Conservation (phyloP, 1,284 basidiomycete species). For the Sporisorium scitamineum region DNA sequence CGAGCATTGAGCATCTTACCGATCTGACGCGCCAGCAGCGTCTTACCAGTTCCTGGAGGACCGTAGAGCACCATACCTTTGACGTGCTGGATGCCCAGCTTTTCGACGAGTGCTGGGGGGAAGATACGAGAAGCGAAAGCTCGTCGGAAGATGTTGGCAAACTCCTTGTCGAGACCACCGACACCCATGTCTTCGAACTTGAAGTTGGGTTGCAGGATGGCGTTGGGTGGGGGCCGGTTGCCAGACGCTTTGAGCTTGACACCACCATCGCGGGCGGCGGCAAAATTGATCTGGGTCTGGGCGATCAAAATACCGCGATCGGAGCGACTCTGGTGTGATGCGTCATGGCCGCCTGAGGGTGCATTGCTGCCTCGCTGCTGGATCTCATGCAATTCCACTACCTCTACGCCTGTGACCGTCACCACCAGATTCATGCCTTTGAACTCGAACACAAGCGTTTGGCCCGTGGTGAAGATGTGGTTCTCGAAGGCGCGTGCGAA, state of each 20-base stretch:
- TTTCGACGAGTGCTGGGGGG: constrained; percentile 94
- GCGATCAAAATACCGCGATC: constrained; percentile 83
- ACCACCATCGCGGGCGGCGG: constrained; percentile 82
- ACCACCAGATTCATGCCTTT: constrained; percentile 87
- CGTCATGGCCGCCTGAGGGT: constrained; percentile 59
- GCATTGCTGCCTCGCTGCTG: constrained; percentile 33
- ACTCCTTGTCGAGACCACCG: constrained; percentile 95
- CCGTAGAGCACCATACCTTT: constrained; percentile 96
- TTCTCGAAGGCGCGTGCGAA: constrained; percentile 81
- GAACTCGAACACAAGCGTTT: constrained; percentile 88
- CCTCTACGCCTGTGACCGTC: constrained; percentile 77
- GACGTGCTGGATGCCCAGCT: constrained; percentile 97
- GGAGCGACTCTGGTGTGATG: constrained; percentile 51
- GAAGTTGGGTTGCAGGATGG: constrained; percentile 97
- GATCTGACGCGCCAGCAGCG: constrained; percentile 96
- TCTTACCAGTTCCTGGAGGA: constrained; percentile 98
- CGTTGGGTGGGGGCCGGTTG: constrained; percentile 93
- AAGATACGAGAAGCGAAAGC: constrained; percentile 98
- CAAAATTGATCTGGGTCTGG: constrained; percentile 87
- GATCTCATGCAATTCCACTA: constrained; percentile 73
- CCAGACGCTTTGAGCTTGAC: constrained; percentile 93
- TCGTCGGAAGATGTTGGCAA: constrained; percentile 95
- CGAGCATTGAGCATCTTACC: constrained; percentile 99
- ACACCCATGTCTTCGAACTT: constrained; percentile 99
- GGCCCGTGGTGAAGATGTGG: constrained; percentile 74